Base-by-base conservation (phyloP, 2,329 filamentous ascomycete genomes). In the Magnaporthiopsis incrustans region DNA sequence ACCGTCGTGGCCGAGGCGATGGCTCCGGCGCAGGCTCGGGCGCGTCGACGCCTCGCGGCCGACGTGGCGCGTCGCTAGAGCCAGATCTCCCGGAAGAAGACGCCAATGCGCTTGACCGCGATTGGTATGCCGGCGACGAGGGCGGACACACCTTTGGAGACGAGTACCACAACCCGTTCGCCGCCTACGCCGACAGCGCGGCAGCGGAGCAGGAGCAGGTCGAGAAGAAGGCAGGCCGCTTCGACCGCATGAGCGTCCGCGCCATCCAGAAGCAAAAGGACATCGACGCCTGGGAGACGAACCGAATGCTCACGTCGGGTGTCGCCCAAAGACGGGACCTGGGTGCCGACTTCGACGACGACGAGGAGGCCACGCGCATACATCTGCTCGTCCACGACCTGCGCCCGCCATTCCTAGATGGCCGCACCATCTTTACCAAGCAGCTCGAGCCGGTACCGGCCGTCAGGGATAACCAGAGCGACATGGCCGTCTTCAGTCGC, bases 281-380 rank as follows among this genome's bases (percentile, higher is more conserved):
- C 73, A 92, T 95, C 58, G 95, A 99, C 76, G 94, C 93, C 0
- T 99, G 95, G 95, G 96, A 99, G 76, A 95, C 94, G 22, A 99
- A 99, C 74, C 90, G 95, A 65, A 98, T 99, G 95, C 82, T 99
- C 66, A 95, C 93, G 1, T 97, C 93, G 26, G 94, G 94, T 64
- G 93, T 99, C 25, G 95, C 95, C 25, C 96, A 99, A 75, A 82
- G 94, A 71, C 82, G 92, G 69, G 91, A 95, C 70, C 86, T 92
- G 73, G 88, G 88, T 30, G 83, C 85, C 60, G 92, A 95, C 72
- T 96, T 97, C 71, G 89, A 89, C 62, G 89, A 96, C 68, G 95
- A 99, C 67, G 90, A 97, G 61, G 95, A 99, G 72, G 87, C 86
- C 30, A 96, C 89, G 10, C 84, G 96, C 66, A 86, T 98, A 18